Conservation (phyloP, 2,329 filamentous ascomycete species). For the Microdochium bolleyi region DNA sequence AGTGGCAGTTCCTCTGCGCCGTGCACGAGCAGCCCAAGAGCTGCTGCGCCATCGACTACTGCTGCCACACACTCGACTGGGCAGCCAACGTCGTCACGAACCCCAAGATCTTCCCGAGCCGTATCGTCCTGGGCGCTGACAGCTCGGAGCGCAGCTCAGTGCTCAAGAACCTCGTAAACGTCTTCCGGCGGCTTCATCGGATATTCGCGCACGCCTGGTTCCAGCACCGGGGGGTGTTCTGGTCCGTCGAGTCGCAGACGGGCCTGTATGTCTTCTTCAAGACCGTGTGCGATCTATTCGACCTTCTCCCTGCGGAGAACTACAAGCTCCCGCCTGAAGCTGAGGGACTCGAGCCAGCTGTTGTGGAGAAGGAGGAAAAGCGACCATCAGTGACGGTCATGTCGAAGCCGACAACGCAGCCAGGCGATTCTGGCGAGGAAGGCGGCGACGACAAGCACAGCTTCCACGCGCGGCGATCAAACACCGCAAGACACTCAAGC, state of each 20-base stretch:
- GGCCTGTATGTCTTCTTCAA: conserved; percentile 96
- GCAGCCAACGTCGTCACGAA: conserved; percentile 91
- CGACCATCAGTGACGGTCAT: conserved; percentile 23
- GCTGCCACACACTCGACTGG: conserved; percentile 97
- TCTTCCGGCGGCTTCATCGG: conserved; percentile 87
- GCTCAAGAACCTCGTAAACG: conserved; percentile 82
- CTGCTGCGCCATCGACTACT: conserved; percentile 98
- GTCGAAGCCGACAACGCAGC: conserved; percentile 15
- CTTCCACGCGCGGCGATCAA: conserved; percentile 49
- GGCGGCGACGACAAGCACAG: conserved; percentile 41
- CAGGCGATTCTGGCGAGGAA: conserved; percentile 17
- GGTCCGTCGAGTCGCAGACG: conserved; percentile 84
- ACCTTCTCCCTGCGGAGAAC: conserved; percentile 83
- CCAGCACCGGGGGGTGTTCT: conserved; percentile 90
- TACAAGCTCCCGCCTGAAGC: conserved; percentile 93
- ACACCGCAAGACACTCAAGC: conserved; percentile 75
- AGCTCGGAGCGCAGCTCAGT: conserved; percentile 55
- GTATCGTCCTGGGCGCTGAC: conserved; percentile 53
- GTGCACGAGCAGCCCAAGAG: conserved; percentile 95
- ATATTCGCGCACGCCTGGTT: conserved; percentile 99
- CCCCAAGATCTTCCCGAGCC: conserved; percentile 89
- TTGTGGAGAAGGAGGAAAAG: conserved; percentile 32
- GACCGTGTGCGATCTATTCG: conserved; percentile 88
- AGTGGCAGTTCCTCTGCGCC: conserved; percentile 98
- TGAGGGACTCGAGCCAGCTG: conserved; percentile 62